Conservation (phyloP, 192 early-diverging fungal genomes). For the Entomortierella lignicola region DNA sequence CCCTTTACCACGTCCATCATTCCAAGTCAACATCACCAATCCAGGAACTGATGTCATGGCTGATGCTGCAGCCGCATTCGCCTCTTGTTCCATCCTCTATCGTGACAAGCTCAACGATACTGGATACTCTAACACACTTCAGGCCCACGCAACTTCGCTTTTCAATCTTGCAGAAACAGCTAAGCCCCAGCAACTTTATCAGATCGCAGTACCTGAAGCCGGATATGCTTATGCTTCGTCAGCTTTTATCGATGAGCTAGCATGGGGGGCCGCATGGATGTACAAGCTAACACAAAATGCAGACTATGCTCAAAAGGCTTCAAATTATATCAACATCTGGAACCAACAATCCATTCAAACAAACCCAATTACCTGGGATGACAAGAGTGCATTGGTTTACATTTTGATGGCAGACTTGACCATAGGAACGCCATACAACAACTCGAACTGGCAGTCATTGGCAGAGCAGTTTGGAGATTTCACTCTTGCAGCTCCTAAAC, state of each 20-base stretch:
- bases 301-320: constrained; percentile 58
- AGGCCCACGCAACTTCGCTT: constrained; percentile 56
- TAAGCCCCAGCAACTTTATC: constrained; percentile 57
- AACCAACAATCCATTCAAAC: constrained; percentile 33
- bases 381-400: constrained; percentile 59
- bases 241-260: constrained; percentile 58
- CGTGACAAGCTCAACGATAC: constrained; percentile 61
- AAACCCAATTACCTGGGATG: constrained; percentile 64
- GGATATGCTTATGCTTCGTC: constrained; percentile 57
- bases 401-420: constrained; percentile 59
- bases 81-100: constrained; percentile 65
- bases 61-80: constrained; percentile 65
- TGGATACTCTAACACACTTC: constrained; percentile 55
- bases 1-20: constrained; percentile 64
- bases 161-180: constrained; percentile 63
- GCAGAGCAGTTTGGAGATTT: constrained; percentile 56
- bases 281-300: constrained; percentile 59
- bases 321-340: constrained; percentile 60
- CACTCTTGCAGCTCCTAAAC: constrained; percentile 13
- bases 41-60: constrained; percentile 69
- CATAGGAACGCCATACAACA: constrained; percentile 20
- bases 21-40: constrained; percentile 53
- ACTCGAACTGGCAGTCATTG: constrained; percentile 43
- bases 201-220: constrained; percentile 49
- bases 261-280: constrained; percentile 69